Evolutionary conservation across 164 flowering plant species (phyloP).

Genomic region (Echeveria elegans): DNA sequence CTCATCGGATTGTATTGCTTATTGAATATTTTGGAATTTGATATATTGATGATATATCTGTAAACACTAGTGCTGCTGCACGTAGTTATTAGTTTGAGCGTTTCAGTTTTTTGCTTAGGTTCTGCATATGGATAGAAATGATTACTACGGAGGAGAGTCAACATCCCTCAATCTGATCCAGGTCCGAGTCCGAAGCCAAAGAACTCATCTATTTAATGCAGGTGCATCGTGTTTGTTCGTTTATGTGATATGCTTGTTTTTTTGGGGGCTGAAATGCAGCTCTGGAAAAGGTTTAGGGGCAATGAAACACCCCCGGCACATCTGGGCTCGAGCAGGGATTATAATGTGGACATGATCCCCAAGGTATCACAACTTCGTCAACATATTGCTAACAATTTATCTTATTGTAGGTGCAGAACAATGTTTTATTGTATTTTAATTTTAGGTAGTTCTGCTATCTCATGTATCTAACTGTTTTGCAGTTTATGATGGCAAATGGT

Average conservation of each 20-base stretch:
- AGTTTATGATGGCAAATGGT: conserved; percentile 98
- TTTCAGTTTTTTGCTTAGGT: too few relatives aligned
- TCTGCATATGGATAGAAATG: too few relatives aligned
- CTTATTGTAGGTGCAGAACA: neutral
- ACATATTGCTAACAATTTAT: neutral
- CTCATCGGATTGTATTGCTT: neutral
- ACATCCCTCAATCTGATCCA: conserved; percentile 80
- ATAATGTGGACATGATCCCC: conserved; percentile 93
- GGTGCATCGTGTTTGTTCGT: neutral
- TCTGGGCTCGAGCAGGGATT: too few relatives aligned
- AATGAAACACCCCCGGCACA: conserved; percentile 70
- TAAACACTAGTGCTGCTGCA: neutral
- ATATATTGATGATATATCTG: neutral
- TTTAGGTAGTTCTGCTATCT: neutral
- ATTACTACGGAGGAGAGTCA: too few relatives aligned
- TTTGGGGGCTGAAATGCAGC: conserved; percentile 13
- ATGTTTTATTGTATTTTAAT: neutral
- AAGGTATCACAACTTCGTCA: conserved; percentile 37
- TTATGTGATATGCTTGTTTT: neutral
- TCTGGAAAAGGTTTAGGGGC: too few relatives aligned
- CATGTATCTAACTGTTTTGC: conserved; percentile 14
- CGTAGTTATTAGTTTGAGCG: neutral
- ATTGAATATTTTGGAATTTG: neutral
- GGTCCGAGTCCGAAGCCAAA: conserved; percentile 29
- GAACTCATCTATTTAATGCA: neutral